Evolutionary conservation across 148 eudicot genomes (phyloP), one percentile per base, ranked within the genome.

Genomic region (Pouteria glomerata): DNA sequence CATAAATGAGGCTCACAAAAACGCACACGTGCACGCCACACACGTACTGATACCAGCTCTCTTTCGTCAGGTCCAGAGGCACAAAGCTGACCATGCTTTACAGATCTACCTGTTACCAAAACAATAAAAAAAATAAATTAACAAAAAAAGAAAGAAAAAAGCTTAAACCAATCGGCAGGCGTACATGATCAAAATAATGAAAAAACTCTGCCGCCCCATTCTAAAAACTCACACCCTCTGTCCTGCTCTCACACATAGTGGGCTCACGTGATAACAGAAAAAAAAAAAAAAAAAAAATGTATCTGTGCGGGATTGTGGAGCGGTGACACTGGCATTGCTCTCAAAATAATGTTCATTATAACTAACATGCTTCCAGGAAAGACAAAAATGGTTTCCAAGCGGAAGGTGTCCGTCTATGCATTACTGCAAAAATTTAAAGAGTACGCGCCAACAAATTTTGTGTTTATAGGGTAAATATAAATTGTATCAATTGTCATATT

Each of bases 71-170:
- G 76, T 95, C 93, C 69, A 95, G 89, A 68, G 98, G 97, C 68
- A 84, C 78, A 75, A 95, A 95, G 80, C 89, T 89, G 64, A 95
- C 96, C 98, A 91, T 95, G 73, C 92, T 90, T 55, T 78, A 91
- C 70, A 91, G 90, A 64, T 88, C 98, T 58, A 95, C 89, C 86
- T 85, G 78, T 63, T 15, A 69, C 16, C 29, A 37, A 47, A 79
- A 37, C n/a, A n/a, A n/a, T n/a, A n/a, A n/a, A n/a, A n/a, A n/a
- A n/a, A n/a, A n/a, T n/a, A n/a, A n/a, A n/a, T n/a, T n/a, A n/a
- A n/a, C n/a, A n/a, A n/a, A n/a, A n/a, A n/a, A n/a, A 39, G 15
- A n/a, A n/a, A n/a, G n/a, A n/a, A n/a, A n/a, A n/a, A n/a, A n/a
- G 16, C 30, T 23, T 26, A 73, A 47, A 52, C 44, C 51, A 68